Conservation (phyloP, 306 rosid species). For the Castanopsis chinensis region DNA sequence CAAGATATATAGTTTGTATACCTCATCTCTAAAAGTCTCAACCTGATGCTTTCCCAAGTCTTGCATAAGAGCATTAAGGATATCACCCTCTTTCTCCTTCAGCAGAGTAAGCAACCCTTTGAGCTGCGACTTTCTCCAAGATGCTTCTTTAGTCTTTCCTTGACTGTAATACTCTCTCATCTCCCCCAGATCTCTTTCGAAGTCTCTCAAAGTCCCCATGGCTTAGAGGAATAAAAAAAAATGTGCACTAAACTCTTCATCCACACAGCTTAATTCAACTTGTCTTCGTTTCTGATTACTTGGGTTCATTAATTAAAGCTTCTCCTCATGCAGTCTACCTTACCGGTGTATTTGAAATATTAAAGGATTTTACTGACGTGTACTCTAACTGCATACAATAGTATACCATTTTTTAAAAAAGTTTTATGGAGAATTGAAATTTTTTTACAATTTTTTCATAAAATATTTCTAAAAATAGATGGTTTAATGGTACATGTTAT, state of each 20-base stretch:
- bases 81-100: constrained; percentile 40
- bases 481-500: no score
- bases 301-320: neutral
- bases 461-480: no score
- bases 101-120: constrained; percentile 41
- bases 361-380: no score
- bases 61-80: constrained; percentile 53
- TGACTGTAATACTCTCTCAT: constrained; percentile 46
- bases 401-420: no score
- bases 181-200: constrained; percentile 32
- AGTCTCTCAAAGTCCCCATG: constrained; percentile 23
- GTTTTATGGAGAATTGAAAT: no score
- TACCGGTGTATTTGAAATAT: no score
- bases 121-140: constrained; percentile 76
- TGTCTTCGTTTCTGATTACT: no score
- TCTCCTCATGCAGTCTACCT: neutral
- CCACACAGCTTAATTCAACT: neutral
- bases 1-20: neutral
- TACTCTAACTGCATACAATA: no score
- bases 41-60: constrained; percentile 66
- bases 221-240: neutral
- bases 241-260: neutral
- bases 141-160: constrained; percentile 60
- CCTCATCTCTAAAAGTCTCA: constrained; percentile 89
- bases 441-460: no score